Base-by-base conservation (phyloP, 179 eudicot genomes). In the Beta corolliflora region DNA sequence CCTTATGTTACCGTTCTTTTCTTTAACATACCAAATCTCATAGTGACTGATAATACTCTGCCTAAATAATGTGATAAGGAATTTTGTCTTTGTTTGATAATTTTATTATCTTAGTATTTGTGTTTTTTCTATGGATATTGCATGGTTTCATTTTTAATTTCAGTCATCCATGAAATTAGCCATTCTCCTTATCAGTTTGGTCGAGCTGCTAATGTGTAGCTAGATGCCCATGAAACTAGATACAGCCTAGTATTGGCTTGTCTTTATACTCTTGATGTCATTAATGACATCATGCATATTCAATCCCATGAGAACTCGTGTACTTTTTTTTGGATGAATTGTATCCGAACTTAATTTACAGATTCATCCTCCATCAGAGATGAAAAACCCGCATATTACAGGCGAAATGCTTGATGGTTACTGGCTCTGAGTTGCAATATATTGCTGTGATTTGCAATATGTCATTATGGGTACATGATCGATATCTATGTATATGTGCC, bases 321-420 rank as follows among this genome's bases (percentile, higher is more conserved):
- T 36, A 9, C n/a, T 1, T 15, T 36, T 52, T 9, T 19, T 52
- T 53, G 44, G 31, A 13, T 25, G 19, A 15, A 29, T 29, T 15
- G 2, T 29, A 14, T 73, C 31, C 23, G 41, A 72, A 70, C 25
- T 7, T 44, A 70, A 19, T 45, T 9, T 70, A 10, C 73, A 18
- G 54, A 15, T 46, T 9, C 50, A 70, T 45, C 52, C 19, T 44
- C 52, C 45, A 18, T 45, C 12, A 4, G 73, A 70, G 54, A 7
- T 70, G 8, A 71, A 72, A 52, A 52, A 72, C 7, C 14, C 14
- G 60, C n/a, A 8, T 52, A 9, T 66, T 71, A 46, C 12, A 11
- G 75, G 14, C 14, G 58, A 71, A 50, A 73, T 73, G 76, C 76
- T 73, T 73, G 76, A 14, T 73, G 63, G 46, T 13, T 61, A 10